Evolutionary conservation across 257 asterid species (phyloP), one percentile per base, ranked within the genome.

Genomic region (Plantago major): DNA sequence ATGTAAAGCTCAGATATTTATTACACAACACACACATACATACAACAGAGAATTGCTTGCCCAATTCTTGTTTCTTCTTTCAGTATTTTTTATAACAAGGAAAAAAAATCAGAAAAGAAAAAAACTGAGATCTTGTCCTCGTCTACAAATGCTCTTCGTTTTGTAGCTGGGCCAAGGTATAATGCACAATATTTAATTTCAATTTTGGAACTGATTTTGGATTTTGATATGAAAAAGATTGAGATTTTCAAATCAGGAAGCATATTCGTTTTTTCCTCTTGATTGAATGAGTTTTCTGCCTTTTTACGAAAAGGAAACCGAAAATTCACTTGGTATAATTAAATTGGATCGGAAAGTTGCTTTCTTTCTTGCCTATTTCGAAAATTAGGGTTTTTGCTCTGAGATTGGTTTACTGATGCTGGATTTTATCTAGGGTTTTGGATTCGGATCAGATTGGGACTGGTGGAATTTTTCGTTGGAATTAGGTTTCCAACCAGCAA

Each of bases 81-180:
- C n/a, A n/a, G n/a, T n/a, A n/a, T 33, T 42, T 51, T 37, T 7
- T 4, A 33, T 7, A 33, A 33, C 40, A 33, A 33, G 40, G 46
- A 15, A 63, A 42, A 49, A 68, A 17, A n/a, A n/a, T n/a, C 30
- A 46, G 48, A 15, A n/a, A n/a, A n/a, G n/a, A n/a, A n/a, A 52
- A 64, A 56, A 58, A 65, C 46, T 58, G 78, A 67, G 78, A 78
- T 78, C 81, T 66, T 72, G 76, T 51, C 71, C 78, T 67, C 66
- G 70, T 61, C 70, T 58, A 58, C 78, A 69, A 68, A 78, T 74
- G 77, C 75, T 74, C 74, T 67, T 68, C 73, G 50, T 76, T 71
- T 76, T 67, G 80, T 74, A 50, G 72, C 70, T 16, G 70, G 72
- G 78, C 70, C 66, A 71, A 74, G 81, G 76, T 74, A 71, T 62